Conservation (phyloP, 441 rosid genomes). For the Francoa sonchifolia region DNA sequence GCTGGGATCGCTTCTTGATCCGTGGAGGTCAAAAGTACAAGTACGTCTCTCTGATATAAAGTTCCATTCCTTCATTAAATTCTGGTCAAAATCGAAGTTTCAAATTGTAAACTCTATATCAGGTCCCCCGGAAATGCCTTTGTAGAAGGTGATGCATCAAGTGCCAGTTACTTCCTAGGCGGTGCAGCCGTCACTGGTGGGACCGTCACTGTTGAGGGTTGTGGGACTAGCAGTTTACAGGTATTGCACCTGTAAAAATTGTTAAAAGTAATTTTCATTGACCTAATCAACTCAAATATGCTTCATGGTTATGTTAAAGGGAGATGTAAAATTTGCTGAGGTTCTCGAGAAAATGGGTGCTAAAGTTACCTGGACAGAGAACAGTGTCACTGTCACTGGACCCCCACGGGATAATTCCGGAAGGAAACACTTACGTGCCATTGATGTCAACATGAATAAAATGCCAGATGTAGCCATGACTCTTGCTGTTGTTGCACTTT, state of each 20-base stretch:
- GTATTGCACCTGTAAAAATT: constrained; percentile 20
- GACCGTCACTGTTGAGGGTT: constrained; percentile 89
- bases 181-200: constrained; percentile 97
- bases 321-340: constrained; percentile 89
- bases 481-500: constrained; percentile 89
- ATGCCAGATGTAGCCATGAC: constrained; percentile 99
- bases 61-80: constrained; percentile 6
- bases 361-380: constrained; percentile 79
- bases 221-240: constrained; percentile 91
- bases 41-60: constrained; percentile 26
- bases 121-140: constrained; percentile 89
- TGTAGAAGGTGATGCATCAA: constrained; percentile 98
- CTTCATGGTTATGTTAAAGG: constrained; percentile 25
- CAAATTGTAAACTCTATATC: constrained; percentile 12
- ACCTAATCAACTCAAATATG: constrained; percentile 8
- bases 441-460: constrained; percentile 97
- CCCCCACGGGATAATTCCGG: constrained; percentile 61
- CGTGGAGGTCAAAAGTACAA: constrained; percentile 83
- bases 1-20: constrained; percentile 79
- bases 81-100: constrained; percentile 7
- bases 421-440: constrained; percentile 53
- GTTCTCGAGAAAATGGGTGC: constrained; percentile 93
- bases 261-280: neutral
- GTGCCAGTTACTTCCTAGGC: constrained; percentile 96
- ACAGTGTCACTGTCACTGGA: constrained; percentile 81